phyloP scores from a whole-genome alignment of 2,329 filamentous ascomycete genomes.

The Microsporum audouinii region DNA sequence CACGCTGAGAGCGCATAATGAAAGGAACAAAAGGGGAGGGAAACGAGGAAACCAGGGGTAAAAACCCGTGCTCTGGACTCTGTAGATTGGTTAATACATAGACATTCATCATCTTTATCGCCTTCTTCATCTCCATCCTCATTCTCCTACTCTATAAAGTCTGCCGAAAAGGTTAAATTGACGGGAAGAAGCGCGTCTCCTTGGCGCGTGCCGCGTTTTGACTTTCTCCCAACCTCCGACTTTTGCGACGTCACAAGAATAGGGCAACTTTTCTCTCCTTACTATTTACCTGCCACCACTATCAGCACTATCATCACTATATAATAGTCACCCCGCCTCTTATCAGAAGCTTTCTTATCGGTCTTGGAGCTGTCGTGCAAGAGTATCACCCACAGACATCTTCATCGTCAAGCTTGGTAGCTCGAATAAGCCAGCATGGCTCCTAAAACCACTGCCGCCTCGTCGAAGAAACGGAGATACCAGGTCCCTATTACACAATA shows the following conservation, averaged over 20 bases:
- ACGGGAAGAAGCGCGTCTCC: not conserved
- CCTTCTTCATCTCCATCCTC: not conserved
- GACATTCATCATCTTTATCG: not conserved
- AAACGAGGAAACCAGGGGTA: constrained; percentile 55
- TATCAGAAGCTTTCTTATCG: not conserved
- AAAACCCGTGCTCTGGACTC: not conserved
- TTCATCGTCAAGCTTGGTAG: not conserved
- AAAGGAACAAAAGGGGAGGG: constrained; percentile 73
- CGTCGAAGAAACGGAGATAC: constrained; percentile 35
- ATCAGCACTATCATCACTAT: not conserved
- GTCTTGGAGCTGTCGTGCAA: not conserved
- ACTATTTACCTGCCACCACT: not conserved
- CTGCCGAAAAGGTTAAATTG: not conserved
- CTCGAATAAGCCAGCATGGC: not conserved
- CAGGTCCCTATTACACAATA: constrained; percentile 34
- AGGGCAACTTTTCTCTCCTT: not conserved
- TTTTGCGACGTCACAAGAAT: not conserved
- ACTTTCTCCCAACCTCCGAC: not conserved
- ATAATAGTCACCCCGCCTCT: not conserved
- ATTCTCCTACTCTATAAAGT: not conserved
- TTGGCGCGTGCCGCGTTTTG: constrained; percentile 1
- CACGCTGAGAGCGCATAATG: constrained; percentile 68
- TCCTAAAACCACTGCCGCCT: not conserved
- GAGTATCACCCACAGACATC: not conserved
- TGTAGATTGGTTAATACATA: not conserved